Percentiles rank a stretch among this genome's conserved stretches.
phyloP scores from a whole-genome alignment of 1,284 basidiomycete genomes.

The Leccinum pallidistipes region DNA sequence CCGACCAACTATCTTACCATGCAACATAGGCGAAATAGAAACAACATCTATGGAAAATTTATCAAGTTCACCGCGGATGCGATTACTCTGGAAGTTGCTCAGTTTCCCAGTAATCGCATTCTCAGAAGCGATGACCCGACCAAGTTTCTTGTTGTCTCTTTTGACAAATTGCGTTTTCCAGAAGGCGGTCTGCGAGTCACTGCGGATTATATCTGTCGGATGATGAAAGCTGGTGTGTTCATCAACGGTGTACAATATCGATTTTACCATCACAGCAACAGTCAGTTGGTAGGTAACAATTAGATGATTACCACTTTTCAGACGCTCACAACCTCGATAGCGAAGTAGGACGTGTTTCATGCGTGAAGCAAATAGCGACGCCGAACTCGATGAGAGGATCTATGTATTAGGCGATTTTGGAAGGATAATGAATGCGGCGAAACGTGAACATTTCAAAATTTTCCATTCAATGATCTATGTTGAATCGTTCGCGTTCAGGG shows the following conservation, averaged over 20 bases:
- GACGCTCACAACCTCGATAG: slow-evolving; percentile 32
- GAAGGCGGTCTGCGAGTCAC: slow-evolving; percentile 45
- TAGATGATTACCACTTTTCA: not conserved
- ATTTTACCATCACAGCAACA: slow-evolving; percentile 69
- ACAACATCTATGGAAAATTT: slow-evolving; percentile 44
- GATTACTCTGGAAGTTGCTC: slow-evolving; percentile 48
- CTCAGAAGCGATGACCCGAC: slow-evolving; percentile 52
- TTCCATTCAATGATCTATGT: not conserved
- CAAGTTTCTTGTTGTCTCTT: slow-evolving; percentile 56
- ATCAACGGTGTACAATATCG: slow-evolving; percentile 61
- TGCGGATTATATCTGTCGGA: slow-evolving; percentile 54
- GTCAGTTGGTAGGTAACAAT: slow-evolving; percentile 42
- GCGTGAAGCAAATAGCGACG: slow-evolving; percentile 50
- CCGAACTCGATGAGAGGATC: slow-evolving; percentile 54
- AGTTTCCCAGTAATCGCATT: slow-evolving; percentile 57
- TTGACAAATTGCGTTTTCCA: slow-evolving; percentile 53
- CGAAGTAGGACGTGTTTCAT: slow-evolving; percentile 62
- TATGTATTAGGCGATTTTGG: slow-evolving; percentile 57
- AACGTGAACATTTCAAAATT: slow-evolving; percentile 42
- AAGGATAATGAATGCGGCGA: slow-evolving; percentile 60
- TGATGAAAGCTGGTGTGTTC: slow-evolving; percentile 54
- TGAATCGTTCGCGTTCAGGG: slow-evolving; percentile 37
- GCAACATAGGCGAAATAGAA: slow-evolving; percentile 26
- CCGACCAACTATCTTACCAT: slow-evolving; percentile 32
- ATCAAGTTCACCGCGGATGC: slow-evolving; percentile 50